Evolutionary conservation across 179 eudicot genomes (phyloP), one percentile per base, ranked within the genome.

Genomic region (Pouteria campechiana): DNA sequence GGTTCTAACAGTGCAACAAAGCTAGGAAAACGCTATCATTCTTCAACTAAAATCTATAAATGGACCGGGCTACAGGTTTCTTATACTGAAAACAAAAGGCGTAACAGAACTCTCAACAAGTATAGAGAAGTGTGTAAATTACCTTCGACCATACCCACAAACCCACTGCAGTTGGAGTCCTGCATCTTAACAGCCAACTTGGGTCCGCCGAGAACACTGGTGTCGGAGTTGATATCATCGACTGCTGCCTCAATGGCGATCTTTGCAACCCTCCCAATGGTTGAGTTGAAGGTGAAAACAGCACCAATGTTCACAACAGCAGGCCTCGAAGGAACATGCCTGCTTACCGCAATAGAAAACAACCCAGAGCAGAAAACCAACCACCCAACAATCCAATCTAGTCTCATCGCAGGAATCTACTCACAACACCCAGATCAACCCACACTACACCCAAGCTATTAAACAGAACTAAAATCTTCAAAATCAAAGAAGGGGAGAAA

Each of bases 71-170:
- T n/a, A n/a, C n/a, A n/a, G n/a, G n/a, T n/a, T n/a, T n/a, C n/a
- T n/a, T n/a, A n/a, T n/a, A n/a, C n/a, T n/a, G n/a, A n/a, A n/a
- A 34, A 3, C 30, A 17, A 17, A n/a, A 18, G 18, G 18, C 16
- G 14, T 9, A 17, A 8, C 8, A 5, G 8, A n/a, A 10, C 18
- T 27, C 17, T 27, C 2, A 10, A 9, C 13, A 41, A 3, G 33
- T 27, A 28, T 32, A 29, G 35, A 40, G 35, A 13, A 30, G 29
- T 22, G n/a, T 45, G 57, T 6, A 18, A 25, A 19, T 30, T 77
- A 89, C 97, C 95, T 78, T 81, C 89, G 68, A 84, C 56, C 70
- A 84, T 68, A 61, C 93, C 97, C 59, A 78, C 48, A 59, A 89
- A 89, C 21, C 88, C 95, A 35, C 69, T 89, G 67, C 84, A 89